Conservation (phyloP, 2,329 filamentous ascomycete species). For the Curvularia verruculosa region DNA sequence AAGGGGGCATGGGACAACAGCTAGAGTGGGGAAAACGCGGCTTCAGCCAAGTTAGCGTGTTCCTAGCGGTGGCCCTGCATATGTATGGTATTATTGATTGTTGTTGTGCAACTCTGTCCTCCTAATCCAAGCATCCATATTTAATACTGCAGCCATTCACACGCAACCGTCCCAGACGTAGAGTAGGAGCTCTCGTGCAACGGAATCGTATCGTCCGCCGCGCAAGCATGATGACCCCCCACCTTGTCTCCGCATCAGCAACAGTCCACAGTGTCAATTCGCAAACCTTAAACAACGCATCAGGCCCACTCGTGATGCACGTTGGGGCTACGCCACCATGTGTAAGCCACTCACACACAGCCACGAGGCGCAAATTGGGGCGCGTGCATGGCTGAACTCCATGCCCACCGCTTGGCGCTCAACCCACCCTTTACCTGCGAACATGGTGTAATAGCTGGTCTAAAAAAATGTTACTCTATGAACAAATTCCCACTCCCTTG, state of each 20-base stretch:
- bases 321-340: slow-evolving; percentile 22
- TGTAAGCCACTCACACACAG: slow-evolving; percentile 26
- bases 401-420: slow-evolving; percentile 14
- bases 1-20: not conserved
- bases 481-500: not conserved
- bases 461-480: not conserved
- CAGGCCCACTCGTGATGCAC: slow-evolving; percentile 26
- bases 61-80: slow-evolving; percentile 9
- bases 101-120: not conserved
- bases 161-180: not conserved
- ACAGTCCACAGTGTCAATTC: slow-evolving; percentile 14
- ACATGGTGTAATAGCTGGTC: slow-evolving; percentile 4
- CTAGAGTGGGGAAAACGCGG: slow-evolving; percentile 7
- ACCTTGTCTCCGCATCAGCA: slow-evolving; percentile 11
- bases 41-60: slow-evolving; percentile 7
- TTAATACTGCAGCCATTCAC: not conserved
- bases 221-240: not conserved
- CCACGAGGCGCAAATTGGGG: slow-evolving; percentile 26
- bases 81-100: not conserved
- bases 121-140: not conserved
- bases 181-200: not conserved
- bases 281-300: slow-evolving; percentile 16
- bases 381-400: slow-evolving; percentile 19
- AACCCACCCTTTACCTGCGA: not conserved
- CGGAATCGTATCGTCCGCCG: not conserved